Evolutionary conservation across 495 filamentous ascomycete species (phyloP).

Genomic region (Hapsidospora chrysogenum): DNA sequence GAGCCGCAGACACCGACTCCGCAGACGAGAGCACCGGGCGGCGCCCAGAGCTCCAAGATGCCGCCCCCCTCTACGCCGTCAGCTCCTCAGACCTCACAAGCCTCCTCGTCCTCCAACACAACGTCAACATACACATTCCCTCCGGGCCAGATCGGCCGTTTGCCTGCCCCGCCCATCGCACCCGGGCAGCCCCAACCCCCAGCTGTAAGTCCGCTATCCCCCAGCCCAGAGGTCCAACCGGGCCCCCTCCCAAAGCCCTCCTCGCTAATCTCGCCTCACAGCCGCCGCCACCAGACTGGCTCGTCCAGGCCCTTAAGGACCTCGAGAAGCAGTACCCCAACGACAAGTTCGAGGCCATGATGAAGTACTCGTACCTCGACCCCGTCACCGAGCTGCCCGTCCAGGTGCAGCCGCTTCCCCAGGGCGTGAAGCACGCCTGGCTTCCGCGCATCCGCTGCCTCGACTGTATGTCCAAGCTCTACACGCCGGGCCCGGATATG

Average conservation of each 20-base stretch:
- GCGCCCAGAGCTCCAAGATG: constrained; percentile 21
- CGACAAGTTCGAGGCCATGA: constrained; percentile 69
- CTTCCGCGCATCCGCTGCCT: constrained; percentile 75
- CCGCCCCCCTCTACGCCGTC: constrained; percentile 18
- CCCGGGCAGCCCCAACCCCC: constrained; percentile 30
- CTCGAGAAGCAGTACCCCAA: constrained; percentile 50
- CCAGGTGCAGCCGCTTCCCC: constrained; percentile 27
- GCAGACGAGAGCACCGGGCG: constrained; percentile 9
- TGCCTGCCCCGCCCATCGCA: constrained; percentile 44
- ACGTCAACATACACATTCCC: constrained; percentile 7
- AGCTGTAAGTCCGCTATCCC: constrained; percentile 33
- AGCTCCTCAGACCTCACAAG: constrained; percentile 1
- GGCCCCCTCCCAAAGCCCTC: neutral
- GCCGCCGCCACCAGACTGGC: constrained; percentile 72
- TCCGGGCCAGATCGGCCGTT: constrained; percentile 40
- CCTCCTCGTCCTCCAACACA: too few species aligned
- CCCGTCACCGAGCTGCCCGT: constrained; percentile 39
- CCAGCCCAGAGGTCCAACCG: neutral
- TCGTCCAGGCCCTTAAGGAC: constrained; percentile 42
- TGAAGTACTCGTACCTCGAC: constrained; percentile 72
- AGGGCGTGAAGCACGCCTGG: constrained; percentile 50
- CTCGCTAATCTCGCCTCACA: constrained; percentile 14
- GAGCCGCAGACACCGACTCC: constrained; percentile 20
- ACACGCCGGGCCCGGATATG: constrained; percentile 69
- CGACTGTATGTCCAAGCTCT: constrained; percentile 87